Percentiles rank a stretch among this genome's conserved stretches.
phyloP scores from a whole-genome alignment of 1,139 yeast species.

The Diutina sp. region DNA sequence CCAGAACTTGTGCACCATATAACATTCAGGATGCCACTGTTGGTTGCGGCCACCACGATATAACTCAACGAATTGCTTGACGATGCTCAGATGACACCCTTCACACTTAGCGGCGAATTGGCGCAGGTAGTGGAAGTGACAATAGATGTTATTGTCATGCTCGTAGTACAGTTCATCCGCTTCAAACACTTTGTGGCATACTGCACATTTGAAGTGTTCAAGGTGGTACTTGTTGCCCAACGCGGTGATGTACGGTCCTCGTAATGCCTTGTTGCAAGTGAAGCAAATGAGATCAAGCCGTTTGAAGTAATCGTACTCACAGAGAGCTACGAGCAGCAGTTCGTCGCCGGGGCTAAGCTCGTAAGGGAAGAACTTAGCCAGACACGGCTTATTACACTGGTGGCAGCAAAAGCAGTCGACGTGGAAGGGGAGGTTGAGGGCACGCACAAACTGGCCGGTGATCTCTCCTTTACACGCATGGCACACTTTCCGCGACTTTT shows the following conservation, averaged over 20 bases:
- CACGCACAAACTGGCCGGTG: slow-evolving; percentile 76
- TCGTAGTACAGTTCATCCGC: slow-evolving; percentile 90
- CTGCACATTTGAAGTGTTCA: slow-evolving; percentile 88
- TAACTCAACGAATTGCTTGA: slow-evolving; percentile 88
- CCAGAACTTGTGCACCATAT: slow-evolving; percentile 96
- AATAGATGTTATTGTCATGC: slow-evolving; percentile 69
- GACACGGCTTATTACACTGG: slow-evolving; percentile 70
- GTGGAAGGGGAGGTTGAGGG: slow-evolving; percentile 69
- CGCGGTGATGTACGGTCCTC: slow-evolving; percentile 93
- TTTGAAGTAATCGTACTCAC: slow-evolving; percentile 88
- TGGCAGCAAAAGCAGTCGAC: slow-evolving; percentile 78
- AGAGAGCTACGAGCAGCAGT: slow-evolving; percentile 53
- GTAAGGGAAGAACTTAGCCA: slow-evolving; percentile 57
- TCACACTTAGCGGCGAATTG: slow-evolving; percentile 82
- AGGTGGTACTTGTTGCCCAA: slow-evolving; percentile 86
- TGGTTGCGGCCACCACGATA: slow-evolving; percentile 88
- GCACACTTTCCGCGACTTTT: slow-evolving; percentile 30
- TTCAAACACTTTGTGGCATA: slow-evolving; percentile 81
- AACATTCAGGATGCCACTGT: slow-evolving; percentile 99
- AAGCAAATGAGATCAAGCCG: slow-evolving; percentile 73
- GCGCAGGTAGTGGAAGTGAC: slow-evolving; percentile 85
- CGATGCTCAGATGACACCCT: slow-evolving; percentile 84
- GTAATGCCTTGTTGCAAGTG: slow-evolving; percentile 71
- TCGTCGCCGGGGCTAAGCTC: slow-evolving; percentile 21
- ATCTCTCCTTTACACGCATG: slow-evolving; percentile 54